Evolutionary conservation across 2,329 filamentous ascomycete genomes (phyloP).

Genomic region (Exophiala sp.): DNA sequence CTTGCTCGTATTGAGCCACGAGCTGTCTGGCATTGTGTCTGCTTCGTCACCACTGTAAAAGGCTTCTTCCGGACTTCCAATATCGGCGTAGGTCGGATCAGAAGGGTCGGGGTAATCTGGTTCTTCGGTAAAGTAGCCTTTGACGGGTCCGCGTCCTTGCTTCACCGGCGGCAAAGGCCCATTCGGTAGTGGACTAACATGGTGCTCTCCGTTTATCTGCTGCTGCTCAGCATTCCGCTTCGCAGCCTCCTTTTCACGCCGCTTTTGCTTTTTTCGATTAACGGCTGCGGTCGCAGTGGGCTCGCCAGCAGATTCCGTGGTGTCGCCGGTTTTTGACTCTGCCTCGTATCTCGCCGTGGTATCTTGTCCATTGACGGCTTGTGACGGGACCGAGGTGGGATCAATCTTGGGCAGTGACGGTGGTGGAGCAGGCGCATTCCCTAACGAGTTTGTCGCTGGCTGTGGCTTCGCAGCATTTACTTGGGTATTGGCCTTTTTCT

Average conservation of each 20-base stretch:
- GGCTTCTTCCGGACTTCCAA: conserved; percentile 51
- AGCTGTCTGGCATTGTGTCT: conserved; percentile 28
- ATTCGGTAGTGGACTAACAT: conserved; percentile 7
- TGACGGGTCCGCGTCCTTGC: conserved; percentile 28
- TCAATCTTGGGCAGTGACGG: conserved; percentile 8
- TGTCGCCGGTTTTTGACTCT: conserved; percentile 32
- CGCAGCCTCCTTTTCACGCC: conserved; percentile 77
- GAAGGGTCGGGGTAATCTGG: conserved; percentile 32
- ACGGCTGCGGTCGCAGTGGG: conserved; percentile 47
- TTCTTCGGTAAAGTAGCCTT: conserved; percentile 31
- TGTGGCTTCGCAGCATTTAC: conserved; percentile 16
- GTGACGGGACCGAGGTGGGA: conserved; percentile 12
- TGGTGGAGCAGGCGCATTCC: conserved; percentile 17
- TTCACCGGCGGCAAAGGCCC: conserved; percentile 23
- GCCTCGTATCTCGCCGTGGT: conserved; percentile 27
- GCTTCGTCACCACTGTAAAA: conserved; percentile 55
- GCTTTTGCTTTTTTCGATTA: conserved; percentile 94
- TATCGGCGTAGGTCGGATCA: conserved; percentile 38
- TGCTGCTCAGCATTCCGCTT: conserved; percentile 57
- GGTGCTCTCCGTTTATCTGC: conserved; percentile 30
- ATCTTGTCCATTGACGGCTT: conserved; percentile 27
- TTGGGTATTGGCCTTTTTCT: conserved; percentile 25
- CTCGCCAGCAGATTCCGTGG: conserved; percentile 28
- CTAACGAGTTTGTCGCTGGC: conserved; percentile 8
- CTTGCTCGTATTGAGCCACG: conserved; percentile 28